These are phyloP conservation scores for Aureobasidium lini DNA, from an alignment of 2,329 filamentous ascomycete genomes.

Conservation along the genomic window DNA sequence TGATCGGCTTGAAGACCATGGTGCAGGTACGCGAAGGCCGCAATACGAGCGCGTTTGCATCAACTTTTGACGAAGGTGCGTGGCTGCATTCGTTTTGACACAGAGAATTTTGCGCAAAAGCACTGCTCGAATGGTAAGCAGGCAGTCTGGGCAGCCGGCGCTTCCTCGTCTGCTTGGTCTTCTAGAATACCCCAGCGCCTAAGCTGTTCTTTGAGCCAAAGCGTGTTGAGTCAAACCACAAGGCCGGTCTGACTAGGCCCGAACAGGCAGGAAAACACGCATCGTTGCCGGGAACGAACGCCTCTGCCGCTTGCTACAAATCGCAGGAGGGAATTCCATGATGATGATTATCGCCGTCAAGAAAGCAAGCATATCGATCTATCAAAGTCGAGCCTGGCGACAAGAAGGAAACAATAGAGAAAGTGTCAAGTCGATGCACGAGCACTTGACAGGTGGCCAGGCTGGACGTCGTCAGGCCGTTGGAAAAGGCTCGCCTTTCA, in stretches of 20 bases:
- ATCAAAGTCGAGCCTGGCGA: not conserved
- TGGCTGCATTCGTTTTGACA: conserved; percentile 1
- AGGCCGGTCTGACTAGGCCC: not conserved
- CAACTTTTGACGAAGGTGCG: not conserved
- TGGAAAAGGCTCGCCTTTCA: not conserved
- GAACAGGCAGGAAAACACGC: not conserved
- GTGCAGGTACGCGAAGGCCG: not conserved
- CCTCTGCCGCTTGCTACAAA: not conserved
- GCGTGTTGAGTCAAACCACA: conserved; percentile 7
- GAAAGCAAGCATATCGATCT: not conserved
- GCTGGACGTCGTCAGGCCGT: conserved; percentile 2
- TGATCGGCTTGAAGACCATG: conserved; percentile 4
- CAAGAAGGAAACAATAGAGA: not conserved
- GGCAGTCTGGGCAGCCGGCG: conserved; percentile 1
- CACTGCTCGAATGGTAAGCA: not conserved
- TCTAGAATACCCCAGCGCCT: conserved; percentile 10
- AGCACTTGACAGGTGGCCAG: not conserved
- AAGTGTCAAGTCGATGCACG: not conserved
- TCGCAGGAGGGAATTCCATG: not conserved
- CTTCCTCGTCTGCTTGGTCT: conserved; percentile 14
- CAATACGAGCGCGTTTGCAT: not conserved
- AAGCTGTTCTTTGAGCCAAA: not conserved
- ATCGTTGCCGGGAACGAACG: not conserved
- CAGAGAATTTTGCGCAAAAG: not conserved
- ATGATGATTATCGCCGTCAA: not conserved